Conservation (phyloP, 108 stramenopile species). For the Chaetoceros muelleri region DNA sequence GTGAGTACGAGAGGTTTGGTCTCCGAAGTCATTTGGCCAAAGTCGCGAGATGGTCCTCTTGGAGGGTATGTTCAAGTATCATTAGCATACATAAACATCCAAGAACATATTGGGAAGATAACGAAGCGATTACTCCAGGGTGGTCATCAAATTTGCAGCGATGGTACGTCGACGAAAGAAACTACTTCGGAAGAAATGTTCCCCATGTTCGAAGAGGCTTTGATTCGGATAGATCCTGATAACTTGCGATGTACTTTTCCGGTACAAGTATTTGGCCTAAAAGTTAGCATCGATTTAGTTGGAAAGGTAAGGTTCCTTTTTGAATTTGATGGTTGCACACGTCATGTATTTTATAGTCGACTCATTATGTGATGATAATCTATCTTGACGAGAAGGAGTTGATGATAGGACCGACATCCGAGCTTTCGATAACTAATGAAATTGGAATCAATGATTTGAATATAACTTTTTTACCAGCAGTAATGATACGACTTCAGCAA, state of each 20-base stretch:
- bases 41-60: conserved; percentile 21
- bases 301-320: conserved; percentile 11
- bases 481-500: conserved; percentile 19
- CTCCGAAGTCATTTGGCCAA: conserved; percentile 70
- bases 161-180: conserved; percentile 2
- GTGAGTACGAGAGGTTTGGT: conserved; percentile 45
- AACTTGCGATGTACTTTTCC: conserved; percentile 37
- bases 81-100: conserved; percentile 31
- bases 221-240: conserved; percentile 44
- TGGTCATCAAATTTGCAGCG: conserved; percentile 22
- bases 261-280: conserved; percentile 49
- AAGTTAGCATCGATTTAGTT: conserved; percentile 42
- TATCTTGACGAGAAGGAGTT: conserved; percentile 17
- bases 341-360: not conserved
- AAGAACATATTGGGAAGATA: conserved; percentile 18
- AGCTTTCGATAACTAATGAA: conserved; percentile 35
- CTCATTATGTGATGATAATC: conserved; percentile 1
- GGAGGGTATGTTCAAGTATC: conserved; percentile 56
- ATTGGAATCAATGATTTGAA: conserved; percentile 49
- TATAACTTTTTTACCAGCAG: conserved; percentile 34
- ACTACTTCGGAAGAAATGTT: conserved; percentile 44
- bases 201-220: conserved; percentile 50
- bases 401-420: not conserved
- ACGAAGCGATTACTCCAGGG: conserved; percentile 18
- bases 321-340: not conserved